A percentile compares a stretch with the other conserved stretches of the same genome.
Conservation (phyloP, 352 stramenopile genomes). For the Thalassiosira livingstoniorum region DNA sequence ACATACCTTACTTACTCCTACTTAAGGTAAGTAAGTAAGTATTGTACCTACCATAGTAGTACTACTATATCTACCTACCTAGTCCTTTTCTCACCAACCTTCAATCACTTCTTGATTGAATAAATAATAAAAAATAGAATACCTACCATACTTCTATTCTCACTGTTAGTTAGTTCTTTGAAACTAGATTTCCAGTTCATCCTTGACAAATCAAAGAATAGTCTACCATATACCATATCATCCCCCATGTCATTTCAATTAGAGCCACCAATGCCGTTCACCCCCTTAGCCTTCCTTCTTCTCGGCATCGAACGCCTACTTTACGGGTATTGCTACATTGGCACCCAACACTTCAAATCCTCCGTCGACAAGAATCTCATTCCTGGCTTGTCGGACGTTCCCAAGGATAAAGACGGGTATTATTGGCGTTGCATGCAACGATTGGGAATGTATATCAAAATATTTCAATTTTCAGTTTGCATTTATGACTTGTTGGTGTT, state of each 20-base stretch:
- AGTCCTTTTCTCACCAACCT: too few relatives aligned
- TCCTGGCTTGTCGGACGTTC: slow-evolving; percentile 37
- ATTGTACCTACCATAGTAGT: too few relatives aligned
- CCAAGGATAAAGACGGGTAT: slow-evolving; percentile 40
- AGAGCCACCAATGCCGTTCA: slow-evolving; percentile 29
- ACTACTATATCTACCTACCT: too few relatives aligned
- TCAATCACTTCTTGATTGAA: too few relatives aligned
- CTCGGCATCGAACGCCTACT: slow-evolving; percentile 53
- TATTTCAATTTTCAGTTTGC: slow-evolving; percentile 58
- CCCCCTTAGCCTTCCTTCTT: slow-evolving; percentile 27
- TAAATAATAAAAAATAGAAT: too few relatives aligned
- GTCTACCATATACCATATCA: background rate
- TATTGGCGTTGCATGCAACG: slow-evolving; percentile 58
- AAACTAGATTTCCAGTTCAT: too few relatives aligned
- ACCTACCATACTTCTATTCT: too few relatives aligned
- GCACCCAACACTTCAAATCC: slow-evolving; percentile 60
- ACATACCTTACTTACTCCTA: too few relatives aligned
- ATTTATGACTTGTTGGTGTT: slow-evolving; percentile 55
- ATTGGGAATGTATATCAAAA: slow-evolving; percentile 61
- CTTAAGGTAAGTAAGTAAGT: too few relatives aligned
- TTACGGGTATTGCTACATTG: slow-evolving; percentile 57
- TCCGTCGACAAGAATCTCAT: slow-evolving; percentile 51
- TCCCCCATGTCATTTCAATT: background rate
- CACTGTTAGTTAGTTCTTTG: too few relatives aligned
- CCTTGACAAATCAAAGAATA: too few relatives aligned